Evolutionary conservation across 257 asterid species (phyloP).

Genomic region (Fraxinus anomala): DNA sequence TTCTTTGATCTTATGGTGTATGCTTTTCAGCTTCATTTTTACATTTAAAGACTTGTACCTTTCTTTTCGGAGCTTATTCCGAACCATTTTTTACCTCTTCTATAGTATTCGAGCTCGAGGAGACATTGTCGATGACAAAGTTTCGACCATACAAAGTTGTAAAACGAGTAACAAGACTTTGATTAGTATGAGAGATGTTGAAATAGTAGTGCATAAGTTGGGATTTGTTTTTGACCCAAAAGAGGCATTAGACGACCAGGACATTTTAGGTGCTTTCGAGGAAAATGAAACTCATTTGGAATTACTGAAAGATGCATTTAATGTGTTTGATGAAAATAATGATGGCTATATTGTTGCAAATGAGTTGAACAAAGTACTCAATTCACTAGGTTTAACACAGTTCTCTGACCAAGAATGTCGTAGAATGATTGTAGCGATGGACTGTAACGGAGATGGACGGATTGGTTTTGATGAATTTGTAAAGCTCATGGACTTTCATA

Average conservation of each 20-base stretch:
- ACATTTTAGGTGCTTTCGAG: background rate
- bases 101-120: background rate
- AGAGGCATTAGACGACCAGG: background rate
- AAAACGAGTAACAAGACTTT: background rate
- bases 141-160: background rate
- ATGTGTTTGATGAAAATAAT: background rate
- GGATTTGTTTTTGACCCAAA: background rate
- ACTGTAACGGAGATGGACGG: background rate
- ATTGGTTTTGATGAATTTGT: constrained; percentile 1
- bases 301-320: background rate
- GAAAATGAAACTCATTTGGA: background rate
- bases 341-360: background rate
- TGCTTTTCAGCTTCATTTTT: background rate
- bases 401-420: background rate
- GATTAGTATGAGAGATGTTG: background rate
- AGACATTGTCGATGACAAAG: background rate
- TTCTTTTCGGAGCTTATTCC: background rate
- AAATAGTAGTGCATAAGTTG: background rate
- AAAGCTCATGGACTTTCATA: background rate
- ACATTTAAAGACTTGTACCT: background rate
- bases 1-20: constrained; percentile 4
- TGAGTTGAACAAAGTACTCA: background rate
- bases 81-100: background rate
- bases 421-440: background rate
- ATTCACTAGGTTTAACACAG: background rate